A percentile compares a stretch with the other conserved stretches of the same genome.
Evolutionary conservation across 2,329 filamentous ascomycete species (phyloP).

Genomic region (Neonectria faginata): DNA sequence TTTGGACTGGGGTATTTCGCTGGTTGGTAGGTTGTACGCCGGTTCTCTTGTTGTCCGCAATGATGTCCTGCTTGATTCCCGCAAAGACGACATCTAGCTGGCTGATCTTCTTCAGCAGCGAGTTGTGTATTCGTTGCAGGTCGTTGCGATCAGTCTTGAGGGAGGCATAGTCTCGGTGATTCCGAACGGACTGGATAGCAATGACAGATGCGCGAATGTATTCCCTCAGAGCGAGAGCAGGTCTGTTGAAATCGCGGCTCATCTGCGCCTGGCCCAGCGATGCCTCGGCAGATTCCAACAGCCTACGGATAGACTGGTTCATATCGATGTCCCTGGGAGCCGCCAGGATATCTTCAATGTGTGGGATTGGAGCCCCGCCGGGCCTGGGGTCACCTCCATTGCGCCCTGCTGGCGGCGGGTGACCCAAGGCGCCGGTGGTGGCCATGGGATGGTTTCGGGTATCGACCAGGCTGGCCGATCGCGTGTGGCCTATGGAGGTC

Average conservation of each 20-base stretch:
- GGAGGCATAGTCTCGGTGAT: conserved; percentile 78
- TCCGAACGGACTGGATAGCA: conserved; percentile 79
- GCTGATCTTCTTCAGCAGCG: conserved; percentile 63
- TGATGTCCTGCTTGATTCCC: conserved; percentile 69
- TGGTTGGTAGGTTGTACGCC: conserved; percentile 63
- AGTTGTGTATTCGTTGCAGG: conserved; percentile 60
- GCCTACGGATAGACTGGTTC: conserved; percentile 63
- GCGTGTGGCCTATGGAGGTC: conserved; percentile 45
- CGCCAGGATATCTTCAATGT: conserved; percentile 65
- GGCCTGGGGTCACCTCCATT: conserved; percentile 45
- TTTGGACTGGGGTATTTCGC: conserved; percentile 32
- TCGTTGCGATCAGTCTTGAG: conserved; percentile 68
- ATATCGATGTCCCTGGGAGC: conserved; percentile 60
- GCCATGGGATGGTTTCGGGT: conserved; percentile 48
- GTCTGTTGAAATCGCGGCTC: conserved; percentile 71
- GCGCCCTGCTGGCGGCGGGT: conserved; percentile 45
- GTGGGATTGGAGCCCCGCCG: conserved; percentile 56
- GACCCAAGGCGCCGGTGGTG: conserved; percentile 46
- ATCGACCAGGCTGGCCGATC: conserved; percentile 43
- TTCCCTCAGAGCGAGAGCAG: conserved; percentile 83
- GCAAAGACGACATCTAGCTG: conserved; percentile 64
- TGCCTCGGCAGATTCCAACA: conserved; percentile 65
- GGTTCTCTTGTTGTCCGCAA: conserved; percentile 71
- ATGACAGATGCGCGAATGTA: conserved; percentile 87
- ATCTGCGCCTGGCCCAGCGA: conserved; percentile 71